Percentiles rank a stretch among this genome's conserved stretches.
Conservation (phyloP, 345 rosid genomes). For the Microcos paniculata region DNA sequence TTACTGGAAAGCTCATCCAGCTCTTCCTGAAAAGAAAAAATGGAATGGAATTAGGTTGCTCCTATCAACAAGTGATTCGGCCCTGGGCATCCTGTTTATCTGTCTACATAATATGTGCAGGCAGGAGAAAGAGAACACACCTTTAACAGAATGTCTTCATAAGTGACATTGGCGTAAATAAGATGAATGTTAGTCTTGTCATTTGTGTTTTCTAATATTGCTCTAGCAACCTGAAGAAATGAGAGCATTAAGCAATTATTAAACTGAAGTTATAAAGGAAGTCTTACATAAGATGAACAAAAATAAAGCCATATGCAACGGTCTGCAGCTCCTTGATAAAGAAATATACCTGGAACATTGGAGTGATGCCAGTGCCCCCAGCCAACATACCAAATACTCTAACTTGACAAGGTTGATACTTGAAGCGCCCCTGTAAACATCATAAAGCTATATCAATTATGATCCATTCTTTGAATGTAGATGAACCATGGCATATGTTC, state of each 20-base stretch:
- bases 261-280: neutral
- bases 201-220: conserved; percentile 80
- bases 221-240: conserved; percentile 73
- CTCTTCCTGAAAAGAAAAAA: conserved; percentile 48
- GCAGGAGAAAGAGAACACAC: conserved; percentile 32
- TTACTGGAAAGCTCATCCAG: conserved; percentile 42
- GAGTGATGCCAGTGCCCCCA: conserved; percentile 77
- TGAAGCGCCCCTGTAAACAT: conserved; percentile 58
- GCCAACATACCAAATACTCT: conserved; percentile 73
- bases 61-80: neutral
- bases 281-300: neutral
- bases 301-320: neutral
- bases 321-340: neutral
- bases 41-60: neutral
- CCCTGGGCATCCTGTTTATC: neutral
- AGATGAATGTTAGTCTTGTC: conserved; percentile 83
- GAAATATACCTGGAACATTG: conserved; percentile 60
- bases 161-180: conserved; percentile 84
- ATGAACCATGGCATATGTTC: neutral
- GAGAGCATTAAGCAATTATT: conserved; percentile 15
- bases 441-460: neutral
- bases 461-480: neutral
- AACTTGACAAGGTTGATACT: conserved; percentile 60
- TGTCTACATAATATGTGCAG: neutral
- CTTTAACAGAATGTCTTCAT: conserved; percentile 91